Evolutionary conservation across 2,329 filamentous ascomycete species (phyloP), one percentile per base, ranked within the genome.

Genomic region (Phaeosphaeria sp.): DNA sequence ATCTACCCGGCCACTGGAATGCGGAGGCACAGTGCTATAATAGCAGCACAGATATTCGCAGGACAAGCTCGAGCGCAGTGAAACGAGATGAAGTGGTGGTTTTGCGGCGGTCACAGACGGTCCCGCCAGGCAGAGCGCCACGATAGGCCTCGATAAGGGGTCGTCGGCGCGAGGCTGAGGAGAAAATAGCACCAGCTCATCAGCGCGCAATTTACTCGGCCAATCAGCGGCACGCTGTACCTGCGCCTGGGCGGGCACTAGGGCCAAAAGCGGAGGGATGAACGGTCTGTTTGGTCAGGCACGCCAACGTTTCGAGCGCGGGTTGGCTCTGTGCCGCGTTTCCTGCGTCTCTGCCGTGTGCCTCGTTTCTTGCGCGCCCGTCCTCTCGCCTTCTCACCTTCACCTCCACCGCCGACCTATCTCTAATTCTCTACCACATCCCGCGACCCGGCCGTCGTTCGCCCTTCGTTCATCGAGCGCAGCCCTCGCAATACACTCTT

Each of bases 401-500:
- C 64, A 56, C 57, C 60, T 53, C 60, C 53, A 56, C 59, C 61
- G 56, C 56, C 47, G 44, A 11, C 33, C 48, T 39, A 22, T 43
- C 47, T 30, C 58, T 63, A 58, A 56, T 65, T 60, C 55, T 56
- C 62, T 60, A 59, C 58, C 66, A 63, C 57, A 59, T 62, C 53
- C 65, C 69, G 70, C 74, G 73, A 71, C 74, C 74, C 63, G 74
- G 74, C 73, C 73, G 74, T 76, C 72, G 74, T 74, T 72, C 71
- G 71, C 66, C 73, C 72, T 75, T 77, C 73, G 60, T 75, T 72
- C 68, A 72, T 69, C 67, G 65, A 75, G 64, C 68, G 66, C 74
- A 67, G 65, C 71, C 71, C 64, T 72, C 66, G 72, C 71, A 63
- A 56, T 68, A 67, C 74, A 67, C 69, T 76, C 73, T 59, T 75